These are phyloP conservation scores for Aspergillus biplanus DNA, from an alignment of 495 filamentous ascomycete genomes.

Conservation along the genomic window DNA sequence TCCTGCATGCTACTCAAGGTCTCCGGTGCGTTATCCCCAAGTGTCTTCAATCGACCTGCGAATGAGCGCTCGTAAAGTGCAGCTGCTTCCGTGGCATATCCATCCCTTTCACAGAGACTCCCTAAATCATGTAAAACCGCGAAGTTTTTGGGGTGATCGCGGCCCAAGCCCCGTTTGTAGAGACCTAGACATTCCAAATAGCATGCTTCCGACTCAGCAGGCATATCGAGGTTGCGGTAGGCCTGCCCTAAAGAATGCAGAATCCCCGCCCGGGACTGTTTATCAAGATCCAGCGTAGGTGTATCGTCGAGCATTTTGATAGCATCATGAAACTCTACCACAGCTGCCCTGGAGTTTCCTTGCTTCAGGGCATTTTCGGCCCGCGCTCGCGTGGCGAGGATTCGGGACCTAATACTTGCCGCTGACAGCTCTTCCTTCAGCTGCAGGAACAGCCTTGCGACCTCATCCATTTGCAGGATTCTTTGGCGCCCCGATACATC, in stretches of 20 bases:
- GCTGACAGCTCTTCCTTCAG: slow-evolving; percentile 28
- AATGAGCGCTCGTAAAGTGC: slow-evolving; percentile 37
- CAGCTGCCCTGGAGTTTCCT: slow-evolving; percentile 27
- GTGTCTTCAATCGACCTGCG: slow-evolving; percentile 34
- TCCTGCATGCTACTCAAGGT: slow-evolving; percentile 38
- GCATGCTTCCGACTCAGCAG: slow-evolving; percentile 32
- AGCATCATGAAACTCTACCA: slow-evolving; percentile 31
- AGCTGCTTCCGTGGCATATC: slow-evolving; percentile 36
- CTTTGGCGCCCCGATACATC: slow-evolving; percentile 35
- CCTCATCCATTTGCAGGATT: slow-evolving; percentile 34
- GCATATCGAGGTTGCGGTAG: slow-evolving; percentile 30
- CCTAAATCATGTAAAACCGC: slow-evolving; percentile 32
- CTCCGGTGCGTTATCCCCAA: slow-evolving; percentile 36
- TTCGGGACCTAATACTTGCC: slow-evolving; percentile 24
- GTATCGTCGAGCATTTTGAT: slow-evolving; percentile 28
- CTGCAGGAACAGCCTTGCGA: slow-evolving; percentile 32
- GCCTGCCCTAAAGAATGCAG: slow-evolving; percentile 32
- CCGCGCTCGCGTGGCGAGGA: slow-evolving; percentile 19
- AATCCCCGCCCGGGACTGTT: slow-evolving; percentile 29
- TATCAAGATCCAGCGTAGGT: slow-evolving; percentile 31
- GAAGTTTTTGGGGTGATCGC: slow-evolving; percentile 34
- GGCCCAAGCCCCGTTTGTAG: slow-evolving; percentile 32
- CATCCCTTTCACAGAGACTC: slow-evolving; percentile 34
- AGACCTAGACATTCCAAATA: slow-evolving; percentile 34
- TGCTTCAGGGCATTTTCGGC: slow-evolving; percentile 29